A percentile compares a stretch with the other conserved stretches of the same genome.
phyloP scores from a whole-genome alignment of 495 filamentous ascomycete species.

The Penicillium longicatenatum region DNA sequence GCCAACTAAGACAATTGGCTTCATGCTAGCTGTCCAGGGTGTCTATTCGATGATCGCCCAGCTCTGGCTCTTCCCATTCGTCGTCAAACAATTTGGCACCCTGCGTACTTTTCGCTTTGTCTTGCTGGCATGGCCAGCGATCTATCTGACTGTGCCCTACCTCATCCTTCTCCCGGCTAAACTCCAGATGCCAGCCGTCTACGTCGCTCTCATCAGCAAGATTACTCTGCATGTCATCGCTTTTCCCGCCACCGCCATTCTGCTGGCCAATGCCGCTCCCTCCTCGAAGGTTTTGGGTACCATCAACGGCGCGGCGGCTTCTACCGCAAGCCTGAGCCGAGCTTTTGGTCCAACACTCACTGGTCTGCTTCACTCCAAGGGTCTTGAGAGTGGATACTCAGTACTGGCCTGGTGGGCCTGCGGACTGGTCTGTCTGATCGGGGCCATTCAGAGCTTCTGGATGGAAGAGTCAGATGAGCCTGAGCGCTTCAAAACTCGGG shows the following conservation, averaged over 20 bases:
- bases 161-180: conserved; percentile 75
- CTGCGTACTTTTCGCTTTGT: conserved; percentile 79
- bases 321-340: conserved; percentile 81
- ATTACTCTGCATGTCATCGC: conserved; percentile 83
- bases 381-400: conserved; percentile 75
- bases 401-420: conserved; percentile 93
- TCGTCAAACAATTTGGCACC: conserved; percentile 70
- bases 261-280: conserved; percentile 82
- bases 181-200: conserved; percentile 71
- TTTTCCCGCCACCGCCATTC: conserved; percentile 82
- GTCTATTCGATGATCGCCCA: conserved; percentile 84
- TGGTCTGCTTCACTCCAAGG: conserved; percentile 78
- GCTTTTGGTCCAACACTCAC: conserved; percentile 88
- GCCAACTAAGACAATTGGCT: conserved; percentile 77
- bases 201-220: conserved; percentile 78
- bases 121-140: conserved; percentile 78
- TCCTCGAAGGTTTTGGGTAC: conserved; percentile 78
- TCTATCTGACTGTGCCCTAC: conserved; percentile 88
- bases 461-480: conserved; percentile 47
- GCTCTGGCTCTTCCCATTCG: conserved; percentile 75
- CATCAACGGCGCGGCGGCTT: conserved; percentile 92
- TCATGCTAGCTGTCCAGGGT: conserved; percentile 88
- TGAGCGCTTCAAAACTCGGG: conserved; percentile 26
- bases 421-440: conserved; percentile 71
- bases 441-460: conserved; percentile 61